Conservation (phyloP, 83 land plant genomes). For the Diphasiastrum complanatum region DNA sequence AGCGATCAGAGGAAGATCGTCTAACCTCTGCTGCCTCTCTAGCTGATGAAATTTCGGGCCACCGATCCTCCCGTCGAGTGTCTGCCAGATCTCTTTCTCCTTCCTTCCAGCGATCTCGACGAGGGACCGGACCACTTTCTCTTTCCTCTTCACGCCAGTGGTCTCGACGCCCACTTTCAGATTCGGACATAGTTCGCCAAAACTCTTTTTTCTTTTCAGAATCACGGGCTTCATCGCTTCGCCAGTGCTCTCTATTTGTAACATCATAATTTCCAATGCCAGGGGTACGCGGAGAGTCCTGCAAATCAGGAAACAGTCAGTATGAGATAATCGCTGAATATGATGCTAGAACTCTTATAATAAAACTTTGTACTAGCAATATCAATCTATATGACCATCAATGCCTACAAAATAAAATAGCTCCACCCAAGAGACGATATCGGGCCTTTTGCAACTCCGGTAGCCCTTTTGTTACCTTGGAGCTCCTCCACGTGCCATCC, state of each 20-base stretch:
- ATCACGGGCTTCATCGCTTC: slow-evolving; percentile 15
- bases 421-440: too few relatives aligned
- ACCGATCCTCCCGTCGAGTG: slow-evolving; percentile 25
- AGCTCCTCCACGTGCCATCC: too few relatives aligned
- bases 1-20: slow-evolving; percentile 46
- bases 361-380: too few relatives aligned
- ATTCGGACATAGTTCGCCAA: slow-evolving; percentile 14
- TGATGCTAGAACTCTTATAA: too few relatives aligned
- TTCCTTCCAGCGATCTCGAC: slow-evolving; percentile 23
- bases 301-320: not conserved
- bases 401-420: too few relatives aligned
- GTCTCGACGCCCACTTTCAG: slow-evolving; percentile 4
- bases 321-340: too few relatives aligned
- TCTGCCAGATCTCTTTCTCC: slow-evolving; percentile 20
- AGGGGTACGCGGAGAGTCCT: not conserved
- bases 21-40: slow-evolving; percentile 45
- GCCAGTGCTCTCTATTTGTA: slow-evolving; percentile 7
- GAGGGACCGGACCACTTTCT: not conserved
- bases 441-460: too few relatives aligned
- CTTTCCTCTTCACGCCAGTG: slow-evolving; percentile 22
- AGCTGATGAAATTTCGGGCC: slow-evolving; percentile 23
- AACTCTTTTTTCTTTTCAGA: slow-evolving; percentile 11
- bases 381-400: too few relatives aligned
- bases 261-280: not conserved
- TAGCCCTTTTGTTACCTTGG: too few relatives aligned